phyloP scores from a whole-genome alignment of 805 yeast genomes.

The Pichia scutulata region DNA sequence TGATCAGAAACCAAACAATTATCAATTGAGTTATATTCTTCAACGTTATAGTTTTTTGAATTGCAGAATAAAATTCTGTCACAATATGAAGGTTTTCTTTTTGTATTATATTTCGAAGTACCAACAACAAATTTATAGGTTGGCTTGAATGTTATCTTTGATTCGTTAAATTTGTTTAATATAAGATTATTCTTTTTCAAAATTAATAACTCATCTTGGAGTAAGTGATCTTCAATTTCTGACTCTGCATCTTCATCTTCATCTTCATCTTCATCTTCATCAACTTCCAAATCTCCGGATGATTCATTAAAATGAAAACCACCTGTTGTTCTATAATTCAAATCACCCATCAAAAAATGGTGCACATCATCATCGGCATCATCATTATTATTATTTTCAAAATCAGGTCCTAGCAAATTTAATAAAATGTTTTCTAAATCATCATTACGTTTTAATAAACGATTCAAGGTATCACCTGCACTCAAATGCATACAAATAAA shows the following conservation, averaged over 20 bases:
- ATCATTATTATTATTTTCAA: constrained; percentile 45
- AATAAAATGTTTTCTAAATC: constrained; percentile 42
- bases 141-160: constrained; percentile 60
- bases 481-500: constrained; percentile 66
- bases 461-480: constrained; percentile 63
- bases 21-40: constrained; percentile 42
- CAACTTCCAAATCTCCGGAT: background rate
- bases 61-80: constrained; percentile 59
- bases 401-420: constrained; percentile 49
- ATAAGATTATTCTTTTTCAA: constrained; percentile 37
- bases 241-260: too few species aligned
- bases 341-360: constrained; percentile 73
- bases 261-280: too few species aligned
- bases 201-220: constrained; percentile 42
- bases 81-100: constrained; percentile 83
- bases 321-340: constrained; percentile 61
- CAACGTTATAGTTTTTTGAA: constrained; percentile 16
- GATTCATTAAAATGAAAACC: constrained; percentile 6
- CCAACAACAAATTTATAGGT: constrained; percentile 63
- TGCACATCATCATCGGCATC: constrained; percentile 52
- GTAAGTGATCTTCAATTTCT: background rate
- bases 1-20: constrained; percentile 63
- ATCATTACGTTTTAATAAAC: constrained; percentile 41
- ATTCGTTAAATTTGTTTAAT: constrained; percentile 61
- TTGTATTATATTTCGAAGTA: constrained; percentile 39